Percentiles rank a stretch among this genome's conserved stretches.
phyloP scores from a whole-genome alignment of 1,139 yeast genomes.

The Yamadazyma triangularis region DNA sequence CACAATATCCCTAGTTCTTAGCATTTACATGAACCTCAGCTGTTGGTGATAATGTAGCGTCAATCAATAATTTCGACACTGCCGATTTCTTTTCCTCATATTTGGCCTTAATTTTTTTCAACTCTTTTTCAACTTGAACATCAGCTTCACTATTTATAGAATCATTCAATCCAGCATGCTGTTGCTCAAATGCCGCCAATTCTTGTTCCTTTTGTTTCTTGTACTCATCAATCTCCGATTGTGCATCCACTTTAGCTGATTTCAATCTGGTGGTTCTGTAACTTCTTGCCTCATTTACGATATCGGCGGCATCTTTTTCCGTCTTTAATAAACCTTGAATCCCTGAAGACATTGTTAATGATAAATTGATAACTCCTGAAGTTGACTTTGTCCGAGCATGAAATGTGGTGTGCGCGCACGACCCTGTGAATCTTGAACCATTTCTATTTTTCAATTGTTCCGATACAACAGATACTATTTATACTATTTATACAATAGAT shows the following conservation, averaged over 20 bases:
- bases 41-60: slow-evolving; percentile 73
- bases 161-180: slow-evolving; percentile 64
- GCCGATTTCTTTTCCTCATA: slow-evolving; percentile 59
- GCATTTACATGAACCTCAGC: slow-evolving; percentile 76
- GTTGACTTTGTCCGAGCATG: too few relatives aligned
- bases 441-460: too few relatives aligned
- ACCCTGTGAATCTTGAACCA: too few relatives aligned
- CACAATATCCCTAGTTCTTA: slow-evolving; percentile 1
- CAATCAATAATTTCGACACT: slow-evolving; percentile 74
- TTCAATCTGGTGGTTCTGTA: slow-evolving; percentile 85
- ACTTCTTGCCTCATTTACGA: slow-evolving; percentile 85
- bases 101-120: slow-evolving; percentile 57
- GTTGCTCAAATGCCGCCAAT: slow-evolving; percentile 64
- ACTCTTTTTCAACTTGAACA: slow-evolving; percentile 53
- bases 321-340: slow-evolving; percentile 53
- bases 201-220: slow-evolving; percentile 81
- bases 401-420: too few relatives aligned
- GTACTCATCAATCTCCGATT: slow-evolving; percentile 82
- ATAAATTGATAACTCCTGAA: too few relatives aligned
- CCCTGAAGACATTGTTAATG: slow-evolving; percentile 27
- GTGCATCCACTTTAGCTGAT: slow-evolving; percentile 93
- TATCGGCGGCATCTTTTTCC: slow-evolving; percentile 94
- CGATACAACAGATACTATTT: too few relatives aligned
- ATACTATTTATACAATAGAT: too few relatives aligned
- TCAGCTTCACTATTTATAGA: slow-evolving; percentile 72